Evolutionary conservation across 345 rosid genomes (phyloP).

Genomic region (Citrus cavaleriei): DNA sequence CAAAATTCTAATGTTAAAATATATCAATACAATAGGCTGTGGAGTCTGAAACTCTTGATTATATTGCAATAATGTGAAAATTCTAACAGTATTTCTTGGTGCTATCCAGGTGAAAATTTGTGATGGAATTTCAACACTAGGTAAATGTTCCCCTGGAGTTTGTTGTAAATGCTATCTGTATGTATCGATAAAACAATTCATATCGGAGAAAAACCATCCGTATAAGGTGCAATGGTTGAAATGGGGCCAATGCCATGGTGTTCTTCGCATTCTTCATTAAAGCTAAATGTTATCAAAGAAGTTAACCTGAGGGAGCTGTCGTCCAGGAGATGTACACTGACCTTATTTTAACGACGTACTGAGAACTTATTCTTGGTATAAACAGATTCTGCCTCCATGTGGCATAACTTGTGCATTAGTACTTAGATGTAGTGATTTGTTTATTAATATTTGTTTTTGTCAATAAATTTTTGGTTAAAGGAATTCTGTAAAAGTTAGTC

Average conservation of each 20-base stretch:
- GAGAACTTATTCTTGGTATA: conserved; percentile 6
- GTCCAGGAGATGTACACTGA: background rate
- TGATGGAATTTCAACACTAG: background rate
- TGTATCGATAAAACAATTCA: background rate
- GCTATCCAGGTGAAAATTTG: background rate
- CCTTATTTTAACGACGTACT: background rate
- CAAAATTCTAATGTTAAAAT: background rate
- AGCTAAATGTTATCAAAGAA: background rate
- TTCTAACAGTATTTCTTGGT: background rate
- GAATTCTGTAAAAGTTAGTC: background rate
- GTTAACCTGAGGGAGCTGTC: background rate
- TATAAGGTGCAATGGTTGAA: background rate
- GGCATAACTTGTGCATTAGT: conserved; percentile 21
- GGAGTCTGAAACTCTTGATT: background rate
- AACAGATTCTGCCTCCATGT: background rate
- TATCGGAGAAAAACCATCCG: background rate
- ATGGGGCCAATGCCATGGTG: background rate
- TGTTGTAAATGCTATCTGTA: background rate
- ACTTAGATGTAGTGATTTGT: background rate
- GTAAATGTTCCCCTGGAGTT: background rate
- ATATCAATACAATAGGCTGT: background rate
- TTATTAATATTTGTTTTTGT: background rate
- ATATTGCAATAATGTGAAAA: background rate
- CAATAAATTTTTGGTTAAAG: conserved; percentile 11
- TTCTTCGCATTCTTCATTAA: background rate